Conservation (phyloP, 148 eudicot genomes). For the Chenopodium album region DNA sequence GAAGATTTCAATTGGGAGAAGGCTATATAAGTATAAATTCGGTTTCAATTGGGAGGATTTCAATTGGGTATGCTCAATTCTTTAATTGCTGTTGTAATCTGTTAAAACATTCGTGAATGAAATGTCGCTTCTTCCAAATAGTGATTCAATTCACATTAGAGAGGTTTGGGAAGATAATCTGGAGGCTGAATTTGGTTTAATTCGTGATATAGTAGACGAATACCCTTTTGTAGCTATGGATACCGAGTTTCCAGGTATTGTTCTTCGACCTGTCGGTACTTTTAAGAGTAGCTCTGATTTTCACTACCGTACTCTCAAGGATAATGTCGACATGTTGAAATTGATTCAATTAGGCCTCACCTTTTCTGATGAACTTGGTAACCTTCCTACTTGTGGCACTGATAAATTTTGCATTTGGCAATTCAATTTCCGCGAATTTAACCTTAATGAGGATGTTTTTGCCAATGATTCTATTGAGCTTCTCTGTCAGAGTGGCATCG, state of each 20-base stretch:
- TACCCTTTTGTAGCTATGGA: slow-evolving; percentile 57
- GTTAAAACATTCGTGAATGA: not conserved
- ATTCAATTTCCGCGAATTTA: slow-evolving; percentile 55
- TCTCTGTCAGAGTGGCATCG: slow-evolving; percentile 43
- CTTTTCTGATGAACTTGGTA: slow-evolving; percentile 45
- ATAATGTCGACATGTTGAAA: slow-evolving; percentile 54
- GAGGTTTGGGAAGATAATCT: slow-evolving; percentile 53
- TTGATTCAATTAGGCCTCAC: slow-evolving; percentile 53
- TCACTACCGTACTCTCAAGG: slow-evolving; percentile 43
- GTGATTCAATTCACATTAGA: slow-evolving; percentile 46
- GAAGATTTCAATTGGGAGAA: slow-evolving; percentile 1
- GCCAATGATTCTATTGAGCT: slow-evolving; percentile 53
- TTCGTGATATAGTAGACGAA: slow-evolving; percentile 40
- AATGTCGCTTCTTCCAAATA: slow-evolving; percentile 43
- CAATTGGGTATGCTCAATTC: slow-evolving; percentile 22
- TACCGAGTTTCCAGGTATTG: slow-evolving; percentile 52
- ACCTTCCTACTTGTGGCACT: slow-evolving; percentile 49
- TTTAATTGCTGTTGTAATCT: not conserved
- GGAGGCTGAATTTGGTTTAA: slow-evolving; percentile 42
- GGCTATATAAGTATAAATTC: not conserved
- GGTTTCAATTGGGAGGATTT: too few species aligned
- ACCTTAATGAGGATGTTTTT: slow-evolving; percentile 45
- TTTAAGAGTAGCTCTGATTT: slow-evolving; percentile 37
- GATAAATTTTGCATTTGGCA: slow-evolving; percentile 56
- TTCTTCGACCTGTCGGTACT: slow-evolving; percentile 34